Conservation (phyloP, 164 flowering plant genomes). For the Vitis cinerea region DNA sequence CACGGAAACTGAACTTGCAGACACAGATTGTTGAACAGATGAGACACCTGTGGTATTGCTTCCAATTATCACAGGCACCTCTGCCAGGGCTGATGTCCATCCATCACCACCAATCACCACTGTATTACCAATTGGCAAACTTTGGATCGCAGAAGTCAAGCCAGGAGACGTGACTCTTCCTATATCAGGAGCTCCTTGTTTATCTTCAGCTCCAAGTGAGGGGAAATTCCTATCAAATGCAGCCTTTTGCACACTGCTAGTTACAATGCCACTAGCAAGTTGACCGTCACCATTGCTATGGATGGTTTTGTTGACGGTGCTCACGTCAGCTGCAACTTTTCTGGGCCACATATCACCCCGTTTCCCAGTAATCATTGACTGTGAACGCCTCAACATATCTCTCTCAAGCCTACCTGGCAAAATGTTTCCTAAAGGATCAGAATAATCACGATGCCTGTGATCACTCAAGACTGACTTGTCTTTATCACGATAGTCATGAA, state of each 20-base stretch:
- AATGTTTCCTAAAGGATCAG: constrained; percentile 22
- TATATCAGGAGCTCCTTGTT: constrained; percentile 36
- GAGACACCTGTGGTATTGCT: constrained; percentile 22
- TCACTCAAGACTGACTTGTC: constrained; percentile 16
- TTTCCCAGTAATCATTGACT: constrained; percentile 35
- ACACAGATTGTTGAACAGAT: constrained; percentile 32
- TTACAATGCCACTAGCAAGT: constrained; percentile 11
- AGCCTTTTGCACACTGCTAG: constrained; percentile 16
- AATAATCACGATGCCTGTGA: constrained; percentile 17
- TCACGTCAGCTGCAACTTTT: constrained; percentile 15
- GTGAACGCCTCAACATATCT: constrained; percentile 33
- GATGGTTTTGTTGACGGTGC: constrained; percentile 8
- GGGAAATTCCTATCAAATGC: constrained; percentile 41
- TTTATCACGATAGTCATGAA: constrained; percentile 10
- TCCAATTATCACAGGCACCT: constrained; percentile 49
- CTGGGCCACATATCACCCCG: constrained; percentile 22
- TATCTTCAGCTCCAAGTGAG: constrained; percentile 29
- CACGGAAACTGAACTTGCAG: constrained; percentile 19
- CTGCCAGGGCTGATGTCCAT: constrained; percentile 69
- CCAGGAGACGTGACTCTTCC: constrained; percentile 57
- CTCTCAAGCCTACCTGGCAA: constrained; percentile 22
- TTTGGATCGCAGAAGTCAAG: constrained; percentile 41
- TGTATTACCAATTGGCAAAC: constrained; percentile 43
- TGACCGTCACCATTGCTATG: constrained; percentile 17
- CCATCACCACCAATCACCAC: constrained; percentile 46